Evolutionary conservation across 2,329 filamentous ascomycete genomes (phyloP), one percentile per base, ranked within the genome.

Genomic region (Macrophomina phaseolina): DNA sequence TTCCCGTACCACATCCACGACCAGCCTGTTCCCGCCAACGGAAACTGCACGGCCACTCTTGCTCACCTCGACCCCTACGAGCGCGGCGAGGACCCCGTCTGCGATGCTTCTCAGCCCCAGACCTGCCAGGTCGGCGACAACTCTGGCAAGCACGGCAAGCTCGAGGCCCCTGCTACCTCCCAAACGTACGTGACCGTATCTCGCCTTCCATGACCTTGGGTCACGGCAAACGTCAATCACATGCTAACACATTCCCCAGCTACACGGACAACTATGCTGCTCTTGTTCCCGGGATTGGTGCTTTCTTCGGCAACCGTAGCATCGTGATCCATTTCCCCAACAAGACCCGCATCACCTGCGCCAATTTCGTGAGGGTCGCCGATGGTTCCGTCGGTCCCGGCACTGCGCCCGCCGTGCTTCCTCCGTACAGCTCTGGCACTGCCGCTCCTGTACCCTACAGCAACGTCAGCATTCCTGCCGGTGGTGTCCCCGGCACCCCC

Each of bases 311-410:
- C 58, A 82, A 85, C 71, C 79, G 82, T 51, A 85, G 82, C 55
- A 73, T 88, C 65, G 86, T 88, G 49, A 74, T 89, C 48, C 85
- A 88, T 71, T 78, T 77, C 55, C 75, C 80, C 61, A 84, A 87
- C 76, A 81, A 81, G 69, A 84, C 82, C 7, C 82, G 84, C 69
- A 79, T 88, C 71, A 82, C 83, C 36, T 89, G 86, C 77, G 86
- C 83, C 67, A 87, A 87, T 75, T 87, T 88, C 73, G 75, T 70
- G 48, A 67, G 67, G 46, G 30, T 72, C 34, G 9, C 53, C 34
- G 55, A 18, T 5, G 52, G 52, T 18, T n/a, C 16, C n/a, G n/a
- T 16, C 18, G 58, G 58, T 16, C 52, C 49, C 30, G 55, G 45
- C 23, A 40, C 45, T 12, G 34, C 34, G 5, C 18, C 32, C 7